phyloP scores from a whole-genome alignment of 441 rosid genomes.

The Adansonia grandidieri region DNA sequence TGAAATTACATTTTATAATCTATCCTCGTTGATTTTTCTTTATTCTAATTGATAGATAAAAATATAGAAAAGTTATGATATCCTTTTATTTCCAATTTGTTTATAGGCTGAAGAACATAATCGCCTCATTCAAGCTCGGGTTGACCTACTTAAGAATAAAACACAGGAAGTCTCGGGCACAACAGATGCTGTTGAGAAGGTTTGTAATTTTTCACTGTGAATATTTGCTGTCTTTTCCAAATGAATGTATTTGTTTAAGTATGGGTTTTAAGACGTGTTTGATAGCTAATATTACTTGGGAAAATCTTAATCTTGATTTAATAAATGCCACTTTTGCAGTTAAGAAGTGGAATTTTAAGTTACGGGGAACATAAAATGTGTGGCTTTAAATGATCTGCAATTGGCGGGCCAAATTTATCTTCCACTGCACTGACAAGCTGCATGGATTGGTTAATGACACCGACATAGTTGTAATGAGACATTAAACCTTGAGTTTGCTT shows the following conservation, averaged over 20 bases:
- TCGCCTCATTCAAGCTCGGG: constrained; percentile 44
- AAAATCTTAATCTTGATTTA: constrained; percentile 13
- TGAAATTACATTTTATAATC: neutral
- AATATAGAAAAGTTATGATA: neutral
- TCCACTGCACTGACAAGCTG: neutral
- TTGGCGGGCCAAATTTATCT: neutral
- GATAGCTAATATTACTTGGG: neutral
- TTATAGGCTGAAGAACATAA: constrained; percentile 64
- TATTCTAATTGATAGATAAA: neutral
- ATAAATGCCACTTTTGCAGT: constrained; percentile 38
- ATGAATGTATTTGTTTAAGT: neutral
- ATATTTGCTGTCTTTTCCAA: constrained; percentile 13
- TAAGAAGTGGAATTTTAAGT: constrained; percentile 35
- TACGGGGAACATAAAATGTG: constrained; percentile 32
- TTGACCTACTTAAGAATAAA: constrained; percentile 51
- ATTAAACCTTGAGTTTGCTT: neutral
- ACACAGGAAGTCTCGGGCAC: constrained; percentile 42
- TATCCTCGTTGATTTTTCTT: neutral
- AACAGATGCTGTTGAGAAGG: constrained; percentile 46
- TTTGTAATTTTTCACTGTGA: constrained; percentile 24
- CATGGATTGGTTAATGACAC: neutral
- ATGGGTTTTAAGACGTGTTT: neutral
- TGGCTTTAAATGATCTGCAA: constrained; percentile 13
- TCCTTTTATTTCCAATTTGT: constrained; percentile 24
- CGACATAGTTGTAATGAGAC: neutral